Evolutionary conservation across 2,329 filamentous ascomycete genomes (phyloP), one percentile per base, ranked within the genome.

Genomic region (Fusarium sp.): DNA sequence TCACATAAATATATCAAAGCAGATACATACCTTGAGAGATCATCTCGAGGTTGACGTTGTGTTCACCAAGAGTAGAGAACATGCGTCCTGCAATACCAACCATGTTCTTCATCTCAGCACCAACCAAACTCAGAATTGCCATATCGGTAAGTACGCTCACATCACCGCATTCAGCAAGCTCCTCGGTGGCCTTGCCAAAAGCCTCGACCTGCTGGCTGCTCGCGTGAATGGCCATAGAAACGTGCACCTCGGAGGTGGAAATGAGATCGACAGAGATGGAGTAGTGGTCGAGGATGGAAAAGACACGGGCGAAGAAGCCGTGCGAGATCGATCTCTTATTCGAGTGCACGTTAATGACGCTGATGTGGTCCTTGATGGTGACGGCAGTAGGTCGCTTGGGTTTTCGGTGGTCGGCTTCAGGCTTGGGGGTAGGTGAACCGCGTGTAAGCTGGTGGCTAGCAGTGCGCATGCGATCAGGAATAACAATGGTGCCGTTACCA

Each of bases 11-110:
- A 11, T 18, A 5, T 14, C 18, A 27, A 8, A 40, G 6, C 22
- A 24, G 6, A 61, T 24, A 63, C 85, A 77, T 86, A 95, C 96
- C 96, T 84, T 99, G 96, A 25, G 94, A 97, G 73, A 99, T 99
- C 96, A 99, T 99, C 83, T 99, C 96, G 74, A 99, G 94, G 79
- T 99, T 99, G 78, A 99, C 91, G 75, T 93, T 92, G 79, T 97
- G 92, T 78, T 98, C 93, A 45, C 96, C 96, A 20, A 99, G 85
- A 2, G 95, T 97, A 50, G 92, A 93, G 81, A 99, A 98, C 92
- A 99, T 98, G 74, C 89, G 90, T 29, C 96, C 96, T 10, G 93
- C 93, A 69, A 99, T 94, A 68, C 96, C 96, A 61, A 93, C 86
- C 94, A 98, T 98, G 81, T 97, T 96, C 85, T 97, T 97, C 91